Evolutionary conservation across 768 basidiomycete species (phyloP).

Genomic region (Tremella yokohamensis): DNA sequence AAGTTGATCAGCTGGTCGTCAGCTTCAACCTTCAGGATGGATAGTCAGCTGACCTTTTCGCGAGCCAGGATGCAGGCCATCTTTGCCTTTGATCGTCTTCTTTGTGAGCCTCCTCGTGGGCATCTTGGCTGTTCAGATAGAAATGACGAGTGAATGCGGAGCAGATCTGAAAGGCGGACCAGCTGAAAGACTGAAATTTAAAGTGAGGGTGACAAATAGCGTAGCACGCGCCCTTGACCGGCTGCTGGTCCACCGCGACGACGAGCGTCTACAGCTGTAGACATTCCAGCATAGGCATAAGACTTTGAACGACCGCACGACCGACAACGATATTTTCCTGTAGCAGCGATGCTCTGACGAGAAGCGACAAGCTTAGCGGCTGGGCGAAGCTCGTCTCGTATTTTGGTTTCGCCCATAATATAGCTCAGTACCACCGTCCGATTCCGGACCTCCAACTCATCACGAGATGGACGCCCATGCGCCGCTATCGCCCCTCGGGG

Average conservation of each 20-base stretch:
- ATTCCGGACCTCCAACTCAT: not conserved
- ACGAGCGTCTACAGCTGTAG: conserved; percentile 1
- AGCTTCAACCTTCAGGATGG: not conserved
- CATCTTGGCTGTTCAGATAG: conserved; percentile 21
- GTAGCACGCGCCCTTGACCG: too few relatives aligned
- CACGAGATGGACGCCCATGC: conserved; percentile 17
- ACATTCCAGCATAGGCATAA: not conserved
- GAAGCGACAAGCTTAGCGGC: too few relatives aligned
- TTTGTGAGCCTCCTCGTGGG: conserved; percentile 47
- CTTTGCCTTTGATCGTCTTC: conserved; percentile 52
- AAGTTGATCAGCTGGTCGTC: conserved; percentile 45
- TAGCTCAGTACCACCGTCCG: too few relatives aligned
- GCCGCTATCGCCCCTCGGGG: conserved; percentile 30
- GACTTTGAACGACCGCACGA: too few relatives aligned
- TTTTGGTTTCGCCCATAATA: too few relatives aligned
- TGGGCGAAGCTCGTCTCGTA: too few relatives aligned
- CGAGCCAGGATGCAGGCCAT: conserved; percentile 50
- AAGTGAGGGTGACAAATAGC: not conserved
- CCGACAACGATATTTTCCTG: too few relatives aligned
- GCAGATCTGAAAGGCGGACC: too few relatives aligned
- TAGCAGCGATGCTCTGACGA: too few relatives aligned
- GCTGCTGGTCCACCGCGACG: conserved; percentile 3
- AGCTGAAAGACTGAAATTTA: not conserved
- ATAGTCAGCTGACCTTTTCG: conserved; percentile 37
- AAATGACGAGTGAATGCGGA: too few relatives aligned